Percentiles rank a stretch among this genome's conserved stretches.
Evolutionary conservation across 345 rosid genomes (phyloP).

Genomic region (Ceriops decandra): DNA sequence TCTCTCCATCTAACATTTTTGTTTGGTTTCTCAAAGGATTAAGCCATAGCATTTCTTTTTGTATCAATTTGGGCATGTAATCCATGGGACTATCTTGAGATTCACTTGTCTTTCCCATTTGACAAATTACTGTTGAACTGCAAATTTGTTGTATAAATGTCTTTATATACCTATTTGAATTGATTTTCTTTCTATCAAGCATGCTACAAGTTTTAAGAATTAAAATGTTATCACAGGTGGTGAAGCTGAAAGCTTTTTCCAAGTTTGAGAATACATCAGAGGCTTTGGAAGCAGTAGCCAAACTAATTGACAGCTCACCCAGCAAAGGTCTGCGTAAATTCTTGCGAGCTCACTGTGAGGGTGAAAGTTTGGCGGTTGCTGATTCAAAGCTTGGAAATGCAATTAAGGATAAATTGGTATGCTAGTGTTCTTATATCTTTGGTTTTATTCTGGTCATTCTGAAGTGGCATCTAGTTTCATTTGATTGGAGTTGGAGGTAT

Average conservation of each 20-base stretch:
- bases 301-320: slow-evolving; percentile 60
- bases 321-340: slow-evolving; percentile 72
- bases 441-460: neutral
- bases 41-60: too few relatives aligned
- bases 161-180: too few relatives aligned
- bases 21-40: too few relatives aligned
- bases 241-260: slow-evolving; percentile 67
- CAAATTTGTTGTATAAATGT: too few relatives aligned
- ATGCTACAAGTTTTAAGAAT: too few relatives aligned
- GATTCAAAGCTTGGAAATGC: slow-evolving; percentile 90
- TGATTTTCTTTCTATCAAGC: neutral
- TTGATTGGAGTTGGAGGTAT: slow-evolving; percentile 8
- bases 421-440: slow-evolving; percentile 10
- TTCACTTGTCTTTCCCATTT: too few relatives aligned
- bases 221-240: slow-evolving; percentile 35
- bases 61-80: too few relatives aligned
- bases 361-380: slow-evolving; percentile 64
- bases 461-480: neutral
- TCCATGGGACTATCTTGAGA: too few relatives aligned
- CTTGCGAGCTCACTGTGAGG: slow-evolving; percentile 53
- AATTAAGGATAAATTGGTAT: slow-evolving; percentile 82
- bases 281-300: slow-evolving; percentile 66
- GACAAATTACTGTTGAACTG: too few relatives aligned
- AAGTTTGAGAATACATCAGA: slow-evolving; percentile 82
- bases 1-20: neutral